Evolutionary conservation across 2,329 filamentous ascomycete genomes (phyloP).

Genomic region (Pyricularia pennisetigena): DNA sequence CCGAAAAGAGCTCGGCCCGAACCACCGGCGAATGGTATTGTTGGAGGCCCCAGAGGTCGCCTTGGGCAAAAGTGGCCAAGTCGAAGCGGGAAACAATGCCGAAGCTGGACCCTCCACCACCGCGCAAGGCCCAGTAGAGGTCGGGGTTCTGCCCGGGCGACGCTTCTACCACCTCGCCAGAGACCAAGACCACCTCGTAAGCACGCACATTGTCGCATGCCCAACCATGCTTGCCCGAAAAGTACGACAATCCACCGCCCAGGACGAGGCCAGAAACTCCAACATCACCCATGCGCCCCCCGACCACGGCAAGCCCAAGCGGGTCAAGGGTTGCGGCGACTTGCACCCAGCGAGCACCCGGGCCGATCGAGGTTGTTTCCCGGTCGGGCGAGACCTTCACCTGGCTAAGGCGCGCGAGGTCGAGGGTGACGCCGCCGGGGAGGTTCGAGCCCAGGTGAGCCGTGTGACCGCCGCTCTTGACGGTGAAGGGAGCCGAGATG

Average conservation of each 20-base stretch:
- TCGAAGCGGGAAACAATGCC: conserved; percentile 38
- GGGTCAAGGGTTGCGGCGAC: conserved; percentile 28
- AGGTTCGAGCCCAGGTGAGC: conserved; percentile 33
- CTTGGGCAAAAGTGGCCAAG: conserved; percentile 28
- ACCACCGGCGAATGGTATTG: conserved; percentile 29
- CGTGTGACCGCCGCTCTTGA: conserved; percentile 38
- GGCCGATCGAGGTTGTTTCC: conserved; percentile 29
- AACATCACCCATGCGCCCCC: conserved; percentile 34
- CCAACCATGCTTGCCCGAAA: conserved; percentile 40
- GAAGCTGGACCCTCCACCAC: conserved; percentile 47
- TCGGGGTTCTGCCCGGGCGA: conserved; percentile 30
- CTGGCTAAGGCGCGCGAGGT: conserved; percentile 27
- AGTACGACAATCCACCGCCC: conserved; percentile 42
- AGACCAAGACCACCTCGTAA: conserved; percentile 41
- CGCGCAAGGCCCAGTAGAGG: conserved; percentile 42
- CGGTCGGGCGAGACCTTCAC: conserved; percentile 22
- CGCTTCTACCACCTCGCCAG: conserved; percentile 35
- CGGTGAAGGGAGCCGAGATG: conserved; percentile 27
- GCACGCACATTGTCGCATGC: conserved; percentile 37
- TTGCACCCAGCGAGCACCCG: conserved; percentile 32
- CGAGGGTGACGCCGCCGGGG: conserved; percentile 28
- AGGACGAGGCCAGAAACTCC: conserved; percentile 39
- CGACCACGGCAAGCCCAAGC: conserved; percentile 30
- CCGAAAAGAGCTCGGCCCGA: conserved; percentile 10
- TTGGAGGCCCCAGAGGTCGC: conserved; percentile 29